Evolutionary conservation across 2,329 filamentous ascomycete genomes (phyloP), one percentile per base, ranked within the genome.

Genomic region (Cytospora leucostoma): DNA sequence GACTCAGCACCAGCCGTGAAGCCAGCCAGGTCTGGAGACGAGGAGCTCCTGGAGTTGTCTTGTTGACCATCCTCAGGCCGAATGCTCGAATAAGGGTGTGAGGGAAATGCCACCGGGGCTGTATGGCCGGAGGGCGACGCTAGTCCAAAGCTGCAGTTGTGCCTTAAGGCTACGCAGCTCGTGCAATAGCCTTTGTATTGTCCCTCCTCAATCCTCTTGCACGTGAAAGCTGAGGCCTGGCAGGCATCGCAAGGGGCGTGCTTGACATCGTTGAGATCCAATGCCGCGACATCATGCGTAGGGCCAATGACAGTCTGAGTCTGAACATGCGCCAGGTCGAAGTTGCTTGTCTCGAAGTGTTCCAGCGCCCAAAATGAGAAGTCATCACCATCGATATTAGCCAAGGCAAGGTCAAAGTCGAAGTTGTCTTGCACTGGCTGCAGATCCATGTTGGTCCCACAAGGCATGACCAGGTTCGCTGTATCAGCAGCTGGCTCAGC

Each of bases 151-250:
- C 84, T 88, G 73, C 85, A 88, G 44, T 81, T 78, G 67, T 81
- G 76, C n/a, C 79, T 78, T 38, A 88, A 75, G 15, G 85, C 85
- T 53, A 88, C 84, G 68, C 86, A 88, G 68, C 80, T 85, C 35
- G 85, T 88, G 70, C 85, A 88, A 67, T 84, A 86, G 64, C 84
- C 83, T 73, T 80, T 83, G 71, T 83, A 82, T 69, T 79, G 77
- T 80, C 84, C 85, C 73, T 88, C 85, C 38, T 79, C 74, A 64
- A 88, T 84, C 38, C 77, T 79, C 74, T 88, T 88, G 79, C 85
- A 88, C 50, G 84, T 78, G 69, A 83, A 86, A 38, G 81, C 79
- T 53, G 80, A 80, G 5, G 77, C 69, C 51, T 76, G 71, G 67
- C 85, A 88, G 68, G 84, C 78, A 21, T 72, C 71, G 69, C 85